These are phyloP conservation scores for Ichthyophthirius multifiliis DNA, from an alignment of 169 alveolate genomes.

Conservation along the genomic window DNA sequence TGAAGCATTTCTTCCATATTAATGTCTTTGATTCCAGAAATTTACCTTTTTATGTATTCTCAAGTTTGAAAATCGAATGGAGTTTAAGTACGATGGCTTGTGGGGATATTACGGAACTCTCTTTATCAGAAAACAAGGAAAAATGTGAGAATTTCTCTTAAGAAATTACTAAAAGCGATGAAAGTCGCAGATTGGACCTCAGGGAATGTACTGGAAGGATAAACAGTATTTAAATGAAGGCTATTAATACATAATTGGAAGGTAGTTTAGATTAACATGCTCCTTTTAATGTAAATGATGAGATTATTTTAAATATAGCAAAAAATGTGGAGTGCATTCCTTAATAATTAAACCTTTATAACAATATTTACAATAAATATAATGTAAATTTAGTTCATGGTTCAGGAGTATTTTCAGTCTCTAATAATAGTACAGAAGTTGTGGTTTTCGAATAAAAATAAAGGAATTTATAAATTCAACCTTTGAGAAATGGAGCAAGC, in stretches of 20 bases:
- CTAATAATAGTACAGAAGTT: not conserved
- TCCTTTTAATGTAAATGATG: not conserved
- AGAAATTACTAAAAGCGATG: too few species aligned
- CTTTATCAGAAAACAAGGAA: not conserved
- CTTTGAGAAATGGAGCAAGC: not conserved
- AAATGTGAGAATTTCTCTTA: not conserved
- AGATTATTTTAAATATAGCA: not conserved
- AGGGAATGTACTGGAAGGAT: too few species aligned
- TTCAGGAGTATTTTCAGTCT: not conserved
- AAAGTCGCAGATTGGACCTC: too few species aligned
- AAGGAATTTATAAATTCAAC: not conserved
- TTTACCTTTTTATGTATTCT: not conserved
- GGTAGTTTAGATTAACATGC: not conserved
- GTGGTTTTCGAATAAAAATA: not conserved
- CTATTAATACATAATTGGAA: not conserved
- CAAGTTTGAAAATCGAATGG: not conserved
- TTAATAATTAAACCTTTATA: not conserved
- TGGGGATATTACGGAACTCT: not conserved
- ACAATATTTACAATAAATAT: not conserved
- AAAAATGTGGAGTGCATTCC: conserved; percentile 2
- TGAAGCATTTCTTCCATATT: not conserved
- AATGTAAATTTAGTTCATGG: not conserved
- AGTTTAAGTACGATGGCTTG: not conserved
- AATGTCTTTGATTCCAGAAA: not conserved
- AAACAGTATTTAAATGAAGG: not conserved